These are phyloP conservation scores for Melampsora americana DNA, from an alignment of 1,284 basidiomycete genomes.

Conservation along the genomic window DNA sequence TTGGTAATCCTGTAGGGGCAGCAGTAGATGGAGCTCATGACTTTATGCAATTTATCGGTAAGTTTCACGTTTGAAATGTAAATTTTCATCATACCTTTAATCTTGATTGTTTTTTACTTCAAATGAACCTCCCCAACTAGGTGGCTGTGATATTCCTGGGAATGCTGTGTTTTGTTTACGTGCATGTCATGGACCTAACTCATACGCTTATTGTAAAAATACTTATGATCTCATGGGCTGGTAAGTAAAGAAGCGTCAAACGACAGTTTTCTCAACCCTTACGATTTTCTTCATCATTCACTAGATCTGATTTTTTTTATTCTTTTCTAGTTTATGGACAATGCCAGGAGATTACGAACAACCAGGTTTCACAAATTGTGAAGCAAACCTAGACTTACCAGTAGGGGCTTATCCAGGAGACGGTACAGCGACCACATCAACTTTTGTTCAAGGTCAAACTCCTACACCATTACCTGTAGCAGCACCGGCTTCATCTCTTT, in stretches of 20 bases:
- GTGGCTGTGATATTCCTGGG: constrained; percentile 51
- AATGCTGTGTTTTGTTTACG: constrained; percentile 49
- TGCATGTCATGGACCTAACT: constrained; percentile 47
- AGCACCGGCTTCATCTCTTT: constrained; percentile 49
- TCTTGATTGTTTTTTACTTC: not conserved
- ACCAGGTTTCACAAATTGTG: constrained; percentile 50
- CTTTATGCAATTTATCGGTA: constrained; percentile 48
- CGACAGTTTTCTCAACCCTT: no score
- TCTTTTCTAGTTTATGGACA: not conserved
- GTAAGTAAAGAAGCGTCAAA: not conserved
- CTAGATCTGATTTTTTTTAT: not conserved
- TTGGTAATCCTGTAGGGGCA: constrained; percentile 51
- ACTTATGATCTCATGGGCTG: constrained; percentile 50
- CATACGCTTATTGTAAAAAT: constrained; percentile 50
- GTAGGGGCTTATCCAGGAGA: constrained; percentile 47
- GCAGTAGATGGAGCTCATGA: constrained; percentile 48
- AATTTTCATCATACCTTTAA: not conserved
- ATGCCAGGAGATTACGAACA: constrained; percentile 46
- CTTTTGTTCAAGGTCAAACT: constrained; percentile 49
- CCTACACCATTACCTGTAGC: constrained; percentile 48
- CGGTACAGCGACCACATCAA: constrained; percentile 47
- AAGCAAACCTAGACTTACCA: constrained; percentile 49
- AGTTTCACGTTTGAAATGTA: not conserved
- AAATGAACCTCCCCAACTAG: constrained; percentile 27
- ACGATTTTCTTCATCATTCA: no score